Evolutionary conservation across 2,329 filamentous ascomycete species (phyloP).

Genomic region (Talaromyces piceae): DNA sequence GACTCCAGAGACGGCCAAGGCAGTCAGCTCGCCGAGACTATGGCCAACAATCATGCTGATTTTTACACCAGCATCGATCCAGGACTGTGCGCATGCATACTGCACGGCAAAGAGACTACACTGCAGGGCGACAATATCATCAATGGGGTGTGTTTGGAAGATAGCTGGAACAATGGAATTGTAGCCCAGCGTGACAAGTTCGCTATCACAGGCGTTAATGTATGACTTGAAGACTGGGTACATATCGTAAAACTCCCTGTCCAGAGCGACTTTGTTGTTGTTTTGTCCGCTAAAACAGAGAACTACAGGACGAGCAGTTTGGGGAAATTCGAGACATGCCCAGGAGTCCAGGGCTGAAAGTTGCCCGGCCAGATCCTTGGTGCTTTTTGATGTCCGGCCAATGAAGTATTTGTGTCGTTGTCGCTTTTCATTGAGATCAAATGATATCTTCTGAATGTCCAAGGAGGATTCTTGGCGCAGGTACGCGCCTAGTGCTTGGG

Average conservation of each 20-base stretch:
- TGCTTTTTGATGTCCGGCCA: neutral
- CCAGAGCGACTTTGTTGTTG: slow-evolving; percentile 19
- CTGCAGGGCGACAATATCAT: slow-evolving; percentile 24
- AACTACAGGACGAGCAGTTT: slow-evolving; percentile 25
- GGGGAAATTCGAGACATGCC: no score
- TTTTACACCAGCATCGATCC: slow-evolving; percentile 31
- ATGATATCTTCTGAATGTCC: no score
- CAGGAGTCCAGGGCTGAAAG: no score
- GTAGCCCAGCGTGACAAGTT: slow-evolving; percentile 19
- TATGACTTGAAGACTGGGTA: slow-evolving; percentile 23
- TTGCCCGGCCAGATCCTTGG: neutral
- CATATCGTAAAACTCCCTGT: slow-evolving; percentile 21
- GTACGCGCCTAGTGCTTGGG: no score
- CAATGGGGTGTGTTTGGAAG: slow-evolving; percentile 17
- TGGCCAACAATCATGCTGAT: slow-evolving; percentile 30
- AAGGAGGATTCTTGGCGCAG: no score
- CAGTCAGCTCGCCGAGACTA: slow-evolving; percentile 32
- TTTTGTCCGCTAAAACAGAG: slow-evolving; percentile 36
- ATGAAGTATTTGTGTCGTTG: no score
- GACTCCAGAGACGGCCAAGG: slow-evolving; percentile 23
- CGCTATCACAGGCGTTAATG: slow-evolving; percentile 27
- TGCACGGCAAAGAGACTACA: slow-evolving; percentile 30
- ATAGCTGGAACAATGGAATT: slow-evolving; percentile 26
- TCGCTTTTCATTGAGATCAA: no score
- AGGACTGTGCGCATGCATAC: slow-evolving; percentile 29